Base-by-base conservation (phyloP, 805 yeast genomes). In the Isabelozyma gotoi region DNA sequence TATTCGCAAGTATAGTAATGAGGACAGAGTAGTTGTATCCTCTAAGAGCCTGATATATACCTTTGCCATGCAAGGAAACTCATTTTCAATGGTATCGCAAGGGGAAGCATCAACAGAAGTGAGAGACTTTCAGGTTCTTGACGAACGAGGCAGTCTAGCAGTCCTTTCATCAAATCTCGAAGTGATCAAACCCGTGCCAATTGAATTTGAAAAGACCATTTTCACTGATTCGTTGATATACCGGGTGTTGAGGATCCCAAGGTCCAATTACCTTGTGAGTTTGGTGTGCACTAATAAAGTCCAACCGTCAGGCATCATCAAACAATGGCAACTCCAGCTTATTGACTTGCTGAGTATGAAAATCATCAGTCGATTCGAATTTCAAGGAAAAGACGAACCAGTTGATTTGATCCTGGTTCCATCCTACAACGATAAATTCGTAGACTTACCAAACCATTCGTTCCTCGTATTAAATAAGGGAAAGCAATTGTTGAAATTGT, bases 341-440 rank as follows among this genome's bases (percentile, higher is more conserved):
- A 32, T 59, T 5, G 48, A 57, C 27, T 38, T 38, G 19, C 21
- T 7, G 2, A 21, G 44, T 3, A 53, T 58, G 62, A 40, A 37
- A 17, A 34, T 36, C 12, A 11, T 57, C 2, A 34, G 40, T 19
- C 44, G 33, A 10, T 44, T 40, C 7, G 40, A 47, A 7, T 51
- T 45, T 34, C 34, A 49, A 5, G 42, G 41, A 17, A 19, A 42
- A 7, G 34, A 37, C 1, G 48, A 48, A 6, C 29, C 29, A 3
- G 37, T 46, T 3, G 62, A 58, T 33, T 40, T 54, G 16, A 24
- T 24, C 29, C 29, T 24, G 29, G 29, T 24, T 10, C 29, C 29
- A n/a, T n/a, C n/a, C n/a, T n/a, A n/a, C n/a, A n/a, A n/a, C n/a
- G n/a, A n/a, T n/a, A n/a, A n/a, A n/a, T n/a, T n/a, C n/a, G n/a